Conservation (phyloP, 176 grass and related monocot species). For the Zoysia pacifica region DNA sequence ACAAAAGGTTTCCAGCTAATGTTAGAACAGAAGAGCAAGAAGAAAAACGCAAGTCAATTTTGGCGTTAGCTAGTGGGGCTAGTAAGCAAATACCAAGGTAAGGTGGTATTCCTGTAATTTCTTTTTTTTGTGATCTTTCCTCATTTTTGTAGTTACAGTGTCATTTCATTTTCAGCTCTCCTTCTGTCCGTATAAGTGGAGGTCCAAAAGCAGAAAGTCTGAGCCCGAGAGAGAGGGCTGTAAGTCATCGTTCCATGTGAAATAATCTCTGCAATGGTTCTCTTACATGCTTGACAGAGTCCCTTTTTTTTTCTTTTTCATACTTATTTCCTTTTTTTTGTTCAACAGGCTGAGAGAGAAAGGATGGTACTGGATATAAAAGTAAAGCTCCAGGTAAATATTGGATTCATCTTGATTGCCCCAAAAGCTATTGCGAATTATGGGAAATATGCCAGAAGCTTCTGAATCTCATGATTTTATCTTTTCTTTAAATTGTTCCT, state of each 20-base stretch:
- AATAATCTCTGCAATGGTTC: slow-evolving; percentile 19
- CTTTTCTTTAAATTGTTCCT: not conserved
- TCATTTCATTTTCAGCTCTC: slow-evolving; percentile 53
- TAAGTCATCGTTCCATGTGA: slow-evolving; percentile 48
- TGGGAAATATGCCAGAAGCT: slow-evolving; percentile 27
- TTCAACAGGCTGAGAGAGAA: slow-evolving; percentile 82
- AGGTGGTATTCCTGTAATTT: slow-evolving; percentile 22
- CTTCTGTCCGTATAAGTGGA: slow-evolving; percentile 55
- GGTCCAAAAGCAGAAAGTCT: slow-evolving; percentile 87
- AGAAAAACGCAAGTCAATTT: slow-evolving; percentile 81
- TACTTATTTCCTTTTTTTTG: slow-evolving; percentile 36
- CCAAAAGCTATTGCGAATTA: slow-evolving; percentile 23
- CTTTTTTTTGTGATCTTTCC: slow-evolving; percentile 22
- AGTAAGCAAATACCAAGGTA: slow-evolving; percentile 71
- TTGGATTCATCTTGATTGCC: slow-evolving; percentile 18
- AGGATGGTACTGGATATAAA: slow-evolving; percentile 99
- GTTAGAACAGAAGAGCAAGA: slow-evolving; percentile 95
- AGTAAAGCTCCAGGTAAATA: slow-evolving; percentile 97
- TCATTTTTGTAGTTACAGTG: slow-evolving; percentile 3
- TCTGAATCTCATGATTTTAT: not conserved
- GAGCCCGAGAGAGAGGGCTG: slow-evolving; percentile 94
- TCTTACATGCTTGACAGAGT: slow-evolving; percentile 15
- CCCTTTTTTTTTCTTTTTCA: not conserved
- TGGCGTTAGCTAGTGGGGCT: slow-evolving; percentile 73
- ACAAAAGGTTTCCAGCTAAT: slow-evolving; percentile 87